These are phyloP conservation scores for Vickermania spadyakhi DNA, from an alignment of 208 protist genomes.

Conservation along the genomic window DNA sequence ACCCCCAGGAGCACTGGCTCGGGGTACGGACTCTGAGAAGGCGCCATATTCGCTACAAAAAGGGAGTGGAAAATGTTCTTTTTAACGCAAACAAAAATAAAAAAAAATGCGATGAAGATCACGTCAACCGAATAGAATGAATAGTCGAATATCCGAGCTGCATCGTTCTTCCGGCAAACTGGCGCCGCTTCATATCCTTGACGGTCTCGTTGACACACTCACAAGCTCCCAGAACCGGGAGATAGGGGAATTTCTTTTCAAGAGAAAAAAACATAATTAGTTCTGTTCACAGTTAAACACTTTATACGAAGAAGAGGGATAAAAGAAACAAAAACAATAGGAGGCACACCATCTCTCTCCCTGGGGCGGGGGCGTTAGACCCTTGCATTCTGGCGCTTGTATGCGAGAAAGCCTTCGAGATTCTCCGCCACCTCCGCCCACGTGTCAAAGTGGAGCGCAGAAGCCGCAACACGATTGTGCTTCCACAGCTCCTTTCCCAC, in stretches of 20 bases:
- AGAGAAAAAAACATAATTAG: not conserved
- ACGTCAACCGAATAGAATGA: not conserved
- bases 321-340: too few species aligned
- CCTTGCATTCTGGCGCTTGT: conserved; percentile 40
- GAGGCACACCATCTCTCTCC: too few species aligned
- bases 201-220: too few species aligned
- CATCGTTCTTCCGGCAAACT: too few species aligned
- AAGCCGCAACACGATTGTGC: conserved; percentile 20
- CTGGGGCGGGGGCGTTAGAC: not conserved
- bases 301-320: too few species aligned
- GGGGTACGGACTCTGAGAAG: conserved; percentile 42
- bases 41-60: conserved; percentile 5
- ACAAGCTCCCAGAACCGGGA: too few species aligned
- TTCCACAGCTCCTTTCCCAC: conserved; percentile 30
- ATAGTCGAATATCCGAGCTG: too few species aligned
- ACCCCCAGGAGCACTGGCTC: conserved; percentile 49
- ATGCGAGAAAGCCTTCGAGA: conserved; percentile 53
- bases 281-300: too few species aligned
- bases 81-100: not conserved
- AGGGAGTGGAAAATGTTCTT: conserved; percentile 3
- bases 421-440: conserved; percentile 66
- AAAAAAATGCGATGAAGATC: conserved; percentile 2
- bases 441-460: conserved; percentile 29
- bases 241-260: too few species aligned
- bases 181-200: too few species aligned